Base-by-base conservation (phyloP, 2,329 filamentous ascomycete genomes). In the Cytospora piceicola region DNA sequence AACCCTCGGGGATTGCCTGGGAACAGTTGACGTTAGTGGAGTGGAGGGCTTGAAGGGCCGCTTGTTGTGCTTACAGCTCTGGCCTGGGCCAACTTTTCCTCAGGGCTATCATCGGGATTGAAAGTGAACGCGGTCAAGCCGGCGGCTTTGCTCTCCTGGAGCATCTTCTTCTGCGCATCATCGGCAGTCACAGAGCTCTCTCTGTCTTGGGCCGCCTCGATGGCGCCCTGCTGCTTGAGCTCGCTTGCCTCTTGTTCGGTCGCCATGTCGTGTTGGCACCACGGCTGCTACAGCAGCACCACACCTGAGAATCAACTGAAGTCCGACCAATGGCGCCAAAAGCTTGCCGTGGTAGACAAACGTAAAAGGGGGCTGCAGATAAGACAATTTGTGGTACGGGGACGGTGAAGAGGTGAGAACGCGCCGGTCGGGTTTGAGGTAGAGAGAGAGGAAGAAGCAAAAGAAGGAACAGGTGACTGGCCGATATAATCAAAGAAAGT, bases 81-180 rank as follows among this genome's bases (percentile, higher is more conserved):
- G 27, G 90, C 89, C 75, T 94, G 91, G 36, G 90, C 90, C 68
- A 86, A 89, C 82, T 99, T 99, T 77, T 96, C 85, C 75, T 93
- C 92, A 0, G 90, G 85, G 53, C 84, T 89, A 52, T 93, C 94
- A 81, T 97, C 80, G 0, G 95, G 93, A 75, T 99, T 86, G 79
- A 98, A 99, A 68, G 89, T 86, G 75, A 91, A 95, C 69, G 93
- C 94, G 34, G 89, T 81, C 29, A 90, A 87, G 52, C 95, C 95
- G 15, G 90, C 92, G 72, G 90, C 90, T 73, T 84, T 87, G 71
- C 92, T 92, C 76, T 96, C 89, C 62, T 91, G 82, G 30, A 96
- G 83, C 58, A 97, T 84, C 72, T 86, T 86, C 71, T 86, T 83
- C 78, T 96, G 85, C 36, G 91, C 91, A 69, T 89, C 88, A 51